Base-by-base conservation (phyloP, 2,329 filamentous ascomycete genomes). In the Grosmannia serpens region DNA sequence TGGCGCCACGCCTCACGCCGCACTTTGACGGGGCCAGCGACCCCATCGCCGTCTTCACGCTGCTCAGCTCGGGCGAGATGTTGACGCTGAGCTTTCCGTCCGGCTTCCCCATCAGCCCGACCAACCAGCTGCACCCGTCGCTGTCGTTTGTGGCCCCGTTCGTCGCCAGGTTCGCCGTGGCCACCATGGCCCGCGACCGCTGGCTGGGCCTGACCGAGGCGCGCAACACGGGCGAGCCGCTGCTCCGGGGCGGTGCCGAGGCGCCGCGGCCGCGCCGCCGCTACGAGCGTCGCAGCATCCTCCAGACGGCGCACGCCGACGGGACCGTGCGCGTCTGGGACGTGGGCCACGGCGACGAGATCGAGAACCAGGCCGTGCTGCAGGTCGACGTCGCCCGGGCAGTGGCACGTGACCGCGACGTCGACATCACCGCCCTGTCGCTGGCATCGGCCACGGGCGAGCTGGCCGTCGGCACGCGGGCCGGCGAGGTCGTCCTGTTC, bases 291-390 rank as follows among this genome's bases (percentile, higher is more conserved):
- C 83, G 94, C 53, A 95, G 91, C 59, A 82, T 97, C 51, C 80
- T 96, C 8, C 87, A 92, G 61, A 89, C 89, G 5, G 87, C 90
- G 0, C 92, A 99, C 70, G 90, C 87, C 3, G 94, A 99, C 71
- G 90, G 91, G 57, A 95, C 88, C 0, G 78, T 99, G n/a, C 81
- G 91, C 35, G 76, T 97, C 8, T 99, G 91, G 91, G 94, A 99
- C 71, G 83, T 87, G 24, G 94, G 94, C 0, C 88, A 95, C 66
- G 88, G 84, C 17, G 94, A 99, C 67, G 89, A 96, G 66, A 88
- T 99, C 55, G 94, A 99, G 70, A 97, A 97, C 66, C 79, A 83
- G 15, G 77, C 78, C 4, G 79, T 89, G 57, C 75, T 97, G 27
- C 92, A 99, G 72, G 84, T 95, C 7, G 92, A 99, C 66, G 77